Evolutionary conservation across 495 filamentous ascomycete species (phyloP).

Genomic region (Parachaetomium inaequale): DNA sequence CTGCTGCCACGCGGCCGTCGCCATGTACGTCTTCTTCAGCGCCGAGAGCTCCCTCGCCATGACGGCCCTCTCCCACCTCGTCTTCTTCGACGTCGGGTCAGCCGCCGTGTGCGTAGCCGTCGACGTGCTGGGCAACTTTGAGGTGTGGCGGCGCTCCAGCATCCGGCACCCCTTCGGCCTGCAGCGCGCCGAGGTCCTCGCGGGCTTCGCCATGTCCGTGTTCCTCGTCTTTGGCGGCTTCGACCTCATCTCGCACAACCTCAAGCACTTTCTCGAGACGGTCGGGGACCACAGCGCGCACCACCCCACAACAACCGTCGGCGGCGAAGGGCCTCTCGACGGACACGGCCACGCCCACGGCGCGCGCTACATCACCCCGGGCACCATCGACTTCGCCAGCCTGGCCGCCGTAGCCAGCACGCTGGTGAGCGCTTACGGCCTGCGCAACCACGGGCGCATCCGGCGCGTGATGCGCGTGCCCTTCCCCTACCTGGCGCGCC

Average conservation of each 20-base stretch:
- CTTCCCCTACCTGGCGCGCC: conserved; percentile 62
- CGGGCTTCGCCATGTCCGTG: conserved; percentile 95
- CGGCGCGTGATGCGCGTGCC: conserved; percentile 74
- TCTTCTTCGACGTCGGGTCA: conserved; percentile 90
- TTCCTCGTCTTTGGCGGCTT: conserved; percentile 94
- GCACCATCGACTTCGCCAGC: conserved; percentile 75
- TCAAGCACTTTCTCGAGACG: conserved; percentile 76
- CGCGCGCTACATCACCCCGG: conserved; percentile 53
- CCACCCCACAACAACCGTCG: conserved; percentile 52
- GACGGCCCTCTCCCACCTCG: conserved; percentile 86
- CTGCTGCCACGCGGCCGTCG: conserved; percentile 76
- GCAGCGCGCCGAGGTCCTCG: conserved; percentile 86
- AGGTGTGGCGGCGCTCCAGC: conserved; percentile 91
- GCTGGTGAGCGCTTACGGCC: conserved; percentile 75
- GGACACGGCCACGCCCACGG: conserved; percentile 6
- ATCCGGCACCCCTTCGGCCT: conserved; percentile 92
- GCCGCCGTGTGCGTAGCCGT: conserved; percentile 91
- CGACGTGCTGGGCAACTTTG: conserved; percentile 91
- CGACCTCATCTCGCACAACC: conserved; percentile 86
- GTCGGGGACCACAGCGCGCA: conserved; percentile 59
- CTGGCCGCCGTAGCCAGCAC: conserved; percentile 85
- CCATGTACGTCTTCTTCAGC: conserved; percentile 77
- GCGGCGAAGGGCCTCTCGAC: not conserved
- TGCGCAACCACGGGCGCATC: conserved; percentile 93
- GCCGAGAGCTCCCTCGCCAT: conserved; percentile 85